phyloP scores from a whole-genome alignment of 1,284 basidiomycete species.

The Thecaphora thlaspeos region DNA sequence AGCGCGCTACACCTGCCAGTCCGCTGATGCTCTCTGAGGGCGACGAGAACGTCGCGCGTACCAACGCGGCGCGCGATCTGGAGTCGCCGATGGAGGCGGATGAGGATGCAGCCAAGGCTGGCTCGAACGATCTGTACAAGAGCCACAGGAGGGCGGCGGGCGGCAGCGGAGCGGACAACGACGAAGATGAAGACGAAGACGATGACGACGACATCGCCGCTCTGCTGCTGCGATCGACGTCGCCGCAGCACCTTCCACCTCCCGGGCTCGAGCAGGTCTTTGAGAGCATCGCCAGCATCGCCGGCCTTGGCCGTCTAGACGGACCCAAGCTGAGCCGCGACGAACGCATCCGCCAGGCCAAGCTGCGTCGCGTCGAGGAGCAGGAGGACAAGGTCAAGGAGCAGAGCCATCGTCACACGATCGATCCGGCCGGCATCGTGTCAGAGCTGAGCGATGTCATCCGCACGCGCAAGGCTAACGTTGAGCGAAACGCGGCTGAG shows the following conservation, averaged over 20 bases:
- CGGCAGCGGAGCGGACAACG: background rate
- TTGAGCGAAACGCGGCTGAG: slow-evolving; percentile 1
- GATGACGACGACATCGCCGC: slow-evolving; percentile 23
- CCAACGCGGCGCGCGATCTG: slow-evolving; percentile 16
- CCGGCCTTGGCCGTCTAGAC: slow-evolving; percentile 7
- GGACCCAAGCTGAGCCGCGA: slow-evolving; percentile 29
- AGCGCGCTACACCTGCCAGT: slow-evolving; percentile 16
- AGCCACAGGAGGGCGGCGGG: background rate
- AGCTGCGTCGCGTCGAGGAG: slow-evolving; percentile 18
- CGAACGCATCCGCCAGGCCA: slow-evolving; percentile 38
- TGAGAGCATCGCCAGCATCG: slow-evolving; percentile 43
- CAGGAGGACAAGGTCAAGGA: slow-evolving; percentile 9
- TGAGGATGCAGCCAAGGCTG: slow-evolving; percentile 21
- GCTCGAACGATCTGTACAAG: slow-evolving; percentile 1
- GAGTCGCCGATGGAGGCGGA: slow-evolving; percentile 43
- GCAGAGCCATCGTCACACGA: slow-evolving; percentile 10
- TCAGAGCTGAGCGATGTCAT: slow-evolving; percentile 44
- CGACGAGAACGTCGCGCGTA: slow-evolving; percentile 8
- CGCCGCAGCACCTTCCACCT: slow-evolving; percentile 40
- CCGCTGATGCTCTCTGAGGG: slow-evolving; percentile 5
- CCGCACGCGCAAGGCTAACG: slow-evolving; percentile 15
- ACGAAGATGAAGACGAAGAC: slow-evolving; percentile 11
- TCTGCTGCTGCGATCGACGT: slow-evolving; percentile 33
- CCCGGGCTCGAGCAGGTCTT: slow-evolving; percentile 51
- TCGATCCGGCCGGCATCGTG: slow-evolving; percentile 29